Conservation (phyloP, 306 rosid genomes). For the Quercus bicolor region DNA sequence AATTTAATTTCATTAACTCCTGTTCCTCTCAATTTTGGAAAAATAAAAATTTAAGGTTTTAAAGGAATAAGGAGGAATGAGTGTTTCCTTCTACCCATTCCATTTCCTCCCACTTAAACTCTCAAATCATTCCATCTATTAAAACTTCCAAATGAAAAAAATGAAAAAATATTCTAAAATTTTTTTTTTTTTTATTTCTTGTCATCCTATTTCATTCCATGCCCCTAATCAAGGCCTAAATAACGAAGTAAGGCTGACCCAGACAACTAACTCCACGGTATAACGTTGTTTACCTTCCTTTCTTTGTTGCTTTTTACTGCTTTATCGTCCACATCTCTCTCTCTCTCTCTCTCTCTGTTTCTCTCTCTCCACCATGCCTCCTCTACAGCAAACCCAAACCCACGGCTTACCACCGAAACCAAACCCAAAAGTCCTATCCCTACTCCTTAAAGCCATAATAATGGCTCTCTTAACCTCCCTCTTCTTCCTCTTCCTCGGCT, state of each 20-base stretch:
- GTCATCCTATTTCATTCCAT: too few relatives aligned
- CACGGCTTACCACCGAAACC: constrained; percentile 37
- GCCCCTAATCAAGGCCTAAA: too few relatives aligned
- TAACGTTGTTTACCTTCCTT: too few relatives aligned
- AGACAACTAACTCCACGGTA: too few relatives aligned
- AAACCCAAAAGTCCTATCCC: constrained; percentile 48
- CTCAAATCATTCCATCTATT: too few relatives aligned
- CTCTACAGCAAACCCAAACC: neutral
- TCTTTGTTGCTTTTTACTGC: too few relatives aligned
- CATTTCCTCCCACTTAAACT: rapidly evolving
- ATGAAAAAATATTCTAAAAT: too few relatives aligned
- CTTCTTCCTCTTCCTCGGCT: constrained; percentile 70
- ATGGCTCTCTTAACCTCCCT: constrained; percentile 71
- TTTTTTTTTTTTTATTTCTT: rapidly evolving
- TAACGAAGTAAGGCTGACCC: too few relatives aligned
- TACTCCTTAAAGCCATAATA: constrained; percentile 63
- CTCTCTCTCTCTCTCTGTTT: neutral
- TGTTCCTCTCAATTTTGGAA: rapidly evolving
- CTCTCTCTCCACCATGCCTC: constrained; percentile 2
- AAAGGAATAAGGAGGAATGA: rapidly evolving
- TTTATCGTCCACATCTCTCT: neutral
- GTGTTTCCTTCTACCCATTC: rapidly evolving
- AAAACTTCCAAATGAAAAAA: rapidly evolving
- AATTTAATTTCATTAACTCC: too few relatives aligned
- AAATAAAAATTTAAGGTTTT: too few relatives aligned